Conservation (phyloP, 1,284 basidiomycete genomes). For the Mycena sp. region DNA sequence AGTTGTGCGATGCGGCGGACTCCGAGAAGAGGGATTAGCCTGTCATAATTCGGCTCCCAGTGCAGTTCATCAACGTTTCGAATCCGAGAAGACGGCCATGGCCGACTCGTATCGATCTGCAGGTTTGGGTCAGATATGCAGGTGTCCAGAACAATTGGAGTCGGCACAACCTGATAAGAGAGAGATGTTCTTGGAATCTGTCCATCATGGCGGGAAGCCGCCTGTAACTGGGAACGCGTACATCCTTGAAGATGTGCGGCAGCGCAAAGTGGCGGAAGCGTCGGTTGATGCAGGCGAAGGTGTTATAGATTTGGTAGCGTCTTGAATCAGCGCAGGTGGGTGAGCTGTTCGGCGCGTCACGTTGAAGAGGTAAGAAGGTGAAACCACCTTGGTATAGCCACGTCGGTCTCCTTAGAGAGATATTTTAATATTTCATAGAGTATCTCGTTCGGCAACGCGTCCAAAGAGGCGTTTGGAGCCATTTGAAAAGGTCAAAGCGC, state of each 20-base stretch:
- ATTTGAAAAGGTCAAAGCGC: background rate
- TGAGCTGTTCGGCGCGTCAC: no score
- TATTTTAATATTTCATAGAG: background rate
- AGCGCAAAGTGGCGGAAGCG: background rate
- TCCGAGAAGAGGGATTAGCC: background rate
- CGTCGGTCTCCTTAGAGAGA: background rate
- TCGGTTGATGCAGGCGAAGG: background rate
- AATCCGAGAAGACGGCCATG: background rate
- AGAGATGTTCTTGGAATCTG: background rate
- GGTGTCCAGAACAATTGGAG: background rate
- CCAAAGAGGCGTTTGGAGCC: background rate
- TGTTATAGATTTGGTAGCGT: background rate
- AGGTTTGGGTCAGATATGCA: no score
- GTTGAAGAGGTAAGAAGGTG: no score
- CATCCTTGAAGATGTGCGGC: background rate
- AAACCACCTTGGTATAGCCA: background rate
- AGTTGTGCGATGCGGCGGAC: background rate
- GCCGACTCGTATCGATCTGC: background rate
- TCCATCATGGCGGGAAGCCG: background rate
- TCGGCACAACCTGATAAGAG: background rate
- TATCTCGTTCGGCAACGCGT: slow-evolving; percentile 9
- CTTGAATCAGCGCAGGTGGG: no score
- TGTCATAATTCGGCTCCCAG: no score
- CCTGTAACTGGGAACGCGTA: background rate
- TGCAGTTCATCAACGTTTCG: background rate